Percentiles rank a stretch among this genome's conserved stretches.
phyloP scores from a whole-genome alignment of 495 filamentous ascomycete species.

The Lasiosphaeriaceae sp. region DNA sequence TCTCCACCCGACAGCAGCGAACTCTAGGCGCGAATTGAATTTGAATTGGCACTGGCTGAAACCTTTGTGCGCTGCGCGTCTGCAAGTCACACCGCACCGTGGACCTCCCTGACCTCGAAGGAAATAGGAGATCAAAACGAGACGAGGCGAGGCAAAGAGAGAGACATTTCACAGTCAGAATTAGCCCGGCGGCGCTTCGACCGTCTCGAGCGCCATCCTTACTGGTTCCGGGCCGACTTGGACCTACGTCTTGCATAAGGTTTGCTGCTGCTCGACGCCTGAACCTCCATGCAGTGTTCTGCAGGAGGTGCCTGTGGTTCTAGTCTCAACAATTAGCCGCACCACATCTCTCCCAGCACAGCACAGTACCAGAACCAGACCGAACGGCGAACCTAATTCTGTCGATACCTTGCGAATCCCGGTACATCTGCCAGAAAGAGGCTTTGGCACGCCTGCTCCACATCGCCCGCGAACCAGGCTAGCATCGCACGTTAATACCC shows the following conservation, averaged over 20 bases:
- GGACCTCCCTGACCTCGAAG: too few relatives aligned
- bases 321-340: conserved; percentile 23
- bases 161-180: too few relatives aligned
- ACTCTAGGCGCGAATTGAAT: conserved; percentile 4
- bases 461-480: conserved; percentile 14
- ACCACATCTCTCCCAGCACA: conserved; percentile 5
- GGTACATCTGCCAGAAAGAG: conserved; percentile 7
- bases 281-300: conserved; percentile 17
- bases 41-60: neutral
- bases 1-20: neutral
- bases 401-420: conserved; percentile 1
- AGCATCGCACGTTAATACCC: conserved; percentile 18
- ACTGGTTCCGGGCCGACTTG: conserved; percentile 8
- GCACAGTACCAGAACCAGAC: neutral
- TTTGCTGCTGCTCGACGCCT: conserved; percentile 3
- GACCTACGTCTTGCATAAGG: neutral
- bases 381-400: conserved; percentile 10
- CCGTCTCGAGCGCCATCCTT: neutral
- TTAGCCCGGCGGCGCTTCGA: conserved; percentile 6
- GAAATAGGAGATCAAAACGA: too few relatives aligned
- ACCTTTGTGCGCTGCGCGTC: neutral
- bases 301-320: conserved; percentile 17
- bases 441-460: neutral
- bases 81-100: conserved; percentile 7
- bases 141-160: too few relatives aligned